Base-by-base conservation (phyloP, 768 basidiomycete species). In the Leucosporidium creatinivorum region DNA sequence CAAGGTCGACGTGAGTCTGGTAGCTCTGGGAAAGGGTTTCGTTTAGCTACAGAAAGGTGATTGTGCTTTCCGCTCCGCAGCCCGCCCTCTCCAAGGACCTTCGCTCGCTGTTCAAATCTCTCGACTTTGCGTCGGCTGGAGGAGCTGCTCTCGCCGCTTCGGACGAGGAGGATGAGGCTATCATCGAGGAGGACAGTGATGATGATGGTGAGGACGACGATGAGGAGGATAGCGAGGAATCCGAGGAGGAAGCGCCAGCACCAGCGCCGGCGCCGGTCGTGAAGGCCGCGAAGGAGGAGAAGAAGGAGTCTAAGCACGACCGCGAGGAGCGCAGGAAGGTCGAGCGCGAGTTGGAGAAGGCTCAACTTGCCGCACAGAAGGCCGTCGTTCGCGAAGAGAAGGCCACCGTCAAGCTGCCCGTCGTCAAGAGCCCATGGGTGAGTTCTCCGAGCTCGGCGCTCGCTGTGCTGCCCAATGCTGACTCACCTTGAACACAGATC, bases 31-130 rank as follows among this genome's bases (percentile, higher is more conserved):
- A 9, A 26, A 17, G 9, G 50, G 4, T 28, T 3, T 30, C 9
- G 25, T 19, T 10, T 12, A 36, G 39, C 39, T 33, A 28, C 30
- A 33, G 55, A 21, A 23, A 19, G 47, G 54, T 17, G 57, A 56
- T 10, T 44, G 2, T 9, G 10, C 39, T 55, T 28, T 31, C 18
- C 23, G 5, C 31, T 18, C 25, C 63, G 47, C 66, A 83, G 84
- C 79, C 80, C 63, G 67, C 72, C 21, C 78, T 84, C 21, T 73
- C 80, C 28, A 80, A 80, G 62, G 84, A 83, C 75, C 79, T 82
- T 61, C 81, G 80, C 39, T 81, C 80, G 69, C 83, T 82, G 72
- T 74, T 83, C 58, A 81, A 81, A 63, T 72, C 52, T 6, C 67
- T 74, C 65, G 75, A 78, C 31, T 78, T 77, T 33, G 66, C 68